These are phyloP conservation scores for Gnomoniopsis smithogilvyi DNA, from an alignment of 2,329 filamentous ascomycete genomes.

Conservation along the genomic window DNA sequence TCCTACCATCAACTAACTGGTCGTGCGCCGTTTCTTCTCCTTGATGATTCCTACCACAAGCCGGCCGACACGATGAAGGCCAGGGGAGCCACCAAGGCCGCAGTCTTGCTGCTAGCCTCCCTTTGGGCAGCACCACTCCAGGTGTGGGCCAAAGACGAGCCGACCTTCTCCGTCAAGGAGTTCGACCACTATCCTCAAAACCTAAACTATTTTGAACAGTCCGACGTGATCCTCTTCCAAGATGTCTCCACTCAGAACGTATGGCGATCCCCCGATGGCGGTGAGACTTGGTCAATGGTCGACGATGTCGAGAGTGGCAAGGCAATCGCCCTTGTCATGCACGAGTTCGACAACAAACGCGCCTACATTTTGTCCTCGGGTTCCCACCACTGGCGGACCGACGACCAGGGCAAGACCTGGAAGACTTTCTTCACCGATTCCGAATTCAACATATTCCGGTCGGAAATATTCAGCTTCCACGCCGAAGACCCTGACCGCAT, in stretches of 20 bases:
- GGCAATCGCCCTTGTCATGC: slow-evolving; percentile 65
- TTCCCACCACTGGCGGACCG: slow-evolving; percentile 76
- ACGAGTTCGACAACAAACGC: slow-evolving; percentile 72
- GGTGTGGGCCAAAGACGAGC: slow-evolving; percentile 58
- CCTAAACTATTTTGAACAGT: slow-evolving; percentile 89
- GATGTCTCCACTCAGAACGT: slow-evolving; percentile 63
- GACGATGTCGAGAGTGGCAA: slow-evolving; percentile 61
- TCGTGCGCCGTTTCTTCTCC: slow-evolving; percentile 10
- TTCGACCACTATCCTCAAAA: slow-evolving; percentile 66
- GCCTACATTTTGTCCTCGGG: slow-evolving; percentile 75
- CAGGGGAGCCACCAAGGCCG: slow-evolving; percentile 41
- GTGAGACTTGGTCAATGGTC: slow-evolving; percentile 69
- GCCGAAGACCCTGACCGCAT: slow-evolving; percentile 80
- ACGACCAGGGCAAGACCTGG: slow-evolving; percentile 82
- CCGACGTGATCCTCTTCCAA: slow-evolving; percentile 74
- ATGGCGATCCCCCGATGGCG: slow-evolving; percentile 78
- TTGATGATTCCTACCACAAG: slow-evolving; percentile 41
- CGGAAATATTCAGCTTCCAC: slow-evolving; percentile 68
- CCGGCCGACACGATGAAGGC: slow-evolving; percentile 51
- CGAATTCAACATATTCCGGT: slow-evolving; percentile 51
- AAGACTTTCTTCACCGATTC: slow-evolving; percentile 63
- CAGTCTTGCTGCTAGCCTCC: slow-evolving; percentile 49
- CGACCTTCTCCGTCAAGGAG: slow-evolving; percentile 60
- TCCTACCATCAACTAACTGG: neutral
- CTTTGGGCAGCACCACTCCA: slow-evolving; percentile 34